Conservation (phyloP, 768 basidiomycete genomes). For the Lactarius sanguifluus region DNA sequence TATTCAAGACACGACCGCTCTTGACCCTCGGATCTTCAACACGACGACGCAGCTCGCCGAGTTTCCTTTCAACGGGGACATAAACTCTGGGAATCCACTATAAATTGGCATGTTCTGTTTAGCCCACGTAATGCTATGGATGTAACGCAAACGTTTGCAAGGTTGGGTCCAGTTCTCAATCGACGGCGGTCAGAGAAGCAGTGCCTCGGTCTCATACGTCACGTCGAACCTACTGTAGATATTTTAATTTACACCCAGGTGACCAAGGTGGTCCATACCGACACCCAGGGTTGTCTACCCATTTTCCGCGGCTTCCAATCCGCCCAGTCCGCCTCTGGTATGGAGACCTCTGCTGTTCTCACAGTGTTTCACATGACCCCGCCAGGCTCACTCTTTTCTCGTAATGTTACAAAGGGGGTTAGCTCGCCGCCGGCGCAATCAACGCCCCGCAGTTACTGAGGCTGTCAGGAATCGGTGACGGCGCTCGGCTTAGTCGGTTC, state of each 20-base stretch:
- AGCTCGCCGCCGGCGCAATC: conserved; percentile 23
- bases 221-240: conserved; percentile 1
- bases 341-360: background rate
- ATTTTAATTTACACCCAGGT: background rate
- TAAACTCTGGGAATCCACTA: too few species aligned
- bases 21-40: conserved; percentile 15
- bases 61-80: too few species aligned
- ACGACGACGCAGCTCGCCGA: conserved; percentile 13
- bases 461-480: conserved; percentile 35
- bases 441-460: conserved; percentile 31
- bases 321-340: background rate
- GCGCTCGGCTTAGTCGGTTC: conserved; percentile 25
- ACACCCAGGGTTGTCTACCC: background rate
- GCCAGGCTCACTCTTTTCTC: conserved; percentile 23
- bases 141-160: too few species aligned
- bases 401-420: conserved; percentile 18
- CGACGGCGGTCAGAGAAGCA: too few species aligned
- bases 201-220: too few species aligned
- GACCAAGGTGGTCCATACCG: background rate
- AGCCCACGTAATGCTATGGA: background rate
- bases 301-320: background rate
- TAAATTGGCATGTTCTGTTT: too few species aligned
- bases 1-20: conserved; percentile 19
- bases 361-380: background rate
- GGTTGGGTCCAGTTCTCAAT: too few species aligned